Base-by-base conservation (phyloP, 192 early-diverging fungal species). In the Coemansia sp. region DNA sequence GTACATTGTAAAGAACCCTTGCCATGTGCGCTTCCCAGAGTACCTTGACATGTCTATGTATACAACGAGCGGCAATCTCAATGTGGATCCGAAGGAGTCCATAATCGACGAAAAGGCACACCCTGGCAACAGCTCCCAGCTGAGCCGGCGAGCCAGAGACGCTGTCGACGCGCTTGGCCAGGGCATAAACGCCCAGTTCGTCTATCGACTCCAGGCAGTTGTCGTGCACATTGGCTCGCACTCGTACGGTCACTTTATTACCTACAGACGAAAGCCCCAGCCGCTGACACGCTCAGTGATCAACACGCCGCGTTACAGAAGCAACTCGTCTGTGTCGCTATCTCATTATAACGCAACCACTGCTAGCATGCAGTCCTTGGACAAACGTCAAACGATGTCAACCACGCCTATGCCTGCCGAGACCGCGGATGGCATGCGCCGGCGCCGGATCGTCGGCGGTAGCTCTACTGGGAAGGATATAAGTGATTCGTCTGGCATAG, bases 161-260 rank as follows among this genome's bases (percentile, higher is more conserved):
- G 75, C 68, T 8, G 55, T 53, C 23, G 75, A 79, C 7, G 75
- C 66, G 6, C 59, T 79, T 5, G 70, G 75, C 23, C 38, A 62
- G 11, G 62, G 53, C 37, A 55, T 68, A 40, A 60, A 64, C 27
- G 59, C 59, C 6, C 75, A 72, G 42, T 66, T 52, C n/a, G 75
- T 59, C 90, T 80, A 97, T 69, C 85, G 86, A n/a, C 75, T 98
- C 19, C 86, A 84, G 53, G 86, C 92, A 6, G 93, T 94, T 1
- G 88, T 98, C 47, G 86, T 95, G 13, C 96, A 98, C 65, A 87
- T 89, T 56, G 96, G 96, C 13, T 82, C 79, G 34, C 96, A 98
- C 70, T 89, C 95, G 10, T 88, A 85, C 0, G 96, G 96, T 9
- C 96, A 98, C 70, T 98, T 96, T 86, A 87, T 97, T 25, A 92